These are phyloP conservation scores for Naganishia friedmannii DNA, from an alignment of 768 basidiomycete species.

Conservation along the genomic window DNA sequence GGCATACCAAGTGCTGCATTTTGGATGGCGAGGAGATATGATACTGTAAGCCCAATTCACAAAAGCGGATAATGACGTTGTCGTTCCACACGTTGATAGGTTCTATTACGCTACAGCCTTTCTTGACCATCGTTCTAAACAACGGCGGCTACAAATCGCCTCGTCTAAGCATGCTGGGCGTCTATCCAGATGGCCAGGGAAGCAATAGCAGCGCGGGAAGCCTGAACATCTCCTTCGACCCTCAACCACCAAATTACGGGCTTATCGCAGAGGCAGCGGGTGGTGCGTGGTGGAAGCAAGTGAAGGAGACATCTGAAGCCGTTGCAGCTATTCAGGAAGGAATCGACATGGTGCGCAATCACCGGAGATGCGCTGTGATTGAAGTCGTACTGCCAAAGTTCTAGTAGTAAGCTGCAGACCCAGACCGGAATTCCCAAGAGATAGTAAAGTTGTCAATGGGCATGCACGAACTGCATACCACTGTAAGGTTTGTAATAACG, in stretches of 20 bases:
- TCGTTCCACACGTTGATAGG: not conserved
- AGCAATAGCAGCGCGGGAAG: slow-evolving; percentile 55
- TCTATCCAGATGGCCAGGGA: slow-evolving; percentile 64
- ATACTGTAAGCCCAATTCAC: slow-evolving; percentile 57
- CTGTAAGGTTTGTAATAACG: too few relatives aligned
- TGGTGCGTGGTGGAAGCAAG: slow-evolving; percentile 61
- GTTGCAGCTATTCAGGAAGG: slow-evolving; percentile 57
- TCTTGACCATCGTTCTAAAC: slow-evolving; percentile 68
- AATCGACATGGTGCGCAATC: slow-evolving; percentile 60
- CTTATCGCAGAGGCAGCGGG: slow-evolving; percentile 68
- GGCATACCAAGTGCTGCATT: slow-evolving; percentile 65
- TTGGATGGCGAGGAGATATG: slow-evolving; percentile 70
- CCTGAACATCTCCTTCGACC: slow-evolving; percentile 66
- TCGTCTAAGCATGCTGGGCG: slow-evolving; percentile 63
- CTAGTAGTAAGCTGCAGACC: slow-evolving; percentile 33
- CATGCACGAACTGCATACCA: too few relatives aligned
- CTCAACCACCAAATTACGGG: slow-evolving; percentile 61
- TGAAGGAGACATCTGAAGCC: slow-evolving; percentile 47
- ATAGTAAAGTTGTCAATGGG: too few relatives aligned
- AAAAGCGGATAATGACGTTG: not conserved
- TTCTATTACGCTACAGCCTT: slow-evolving; percentile 56
- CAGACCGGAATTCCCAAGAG: too few relatives aligned
- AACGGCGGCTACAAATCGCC: slow-evolving; percentile 65
- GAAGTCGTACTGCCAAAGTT: slow-evolving; percentile 61
- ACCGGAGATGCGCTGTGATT: slow-evolving; percentile 64